Evolutionary conservation across 768 basidiomycete species (phyloP).

Genomic region (Symmetrospora coprosmae): DNA sequence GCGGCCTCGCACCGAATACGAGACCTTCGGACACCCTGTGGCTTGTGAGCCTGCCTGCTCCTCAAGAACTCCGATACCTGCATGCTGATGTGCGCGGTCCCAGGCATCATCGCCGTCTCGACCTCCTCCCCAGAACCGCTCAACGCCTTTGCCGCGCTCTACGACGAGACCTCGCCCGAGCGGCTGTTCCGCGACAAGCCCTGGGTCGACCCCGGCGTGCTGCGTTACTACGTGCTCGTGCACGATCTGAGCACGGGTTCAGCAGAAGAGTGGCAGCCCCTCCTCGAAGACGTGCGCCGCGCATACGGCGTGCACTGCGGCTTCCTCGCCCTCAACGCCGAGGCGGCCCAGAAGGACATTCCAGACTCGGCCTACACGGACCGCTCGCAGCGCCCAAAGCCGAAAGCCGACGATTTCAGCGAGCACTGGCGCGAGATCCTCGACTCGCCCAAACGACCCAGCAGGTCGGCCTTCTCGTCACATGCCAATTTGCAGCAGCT

Average conservation of each 20-base stretch:
- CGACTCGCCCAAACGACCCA: constrained; percentile 1
- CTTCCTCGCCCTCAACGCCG: constrained; percentile 19
- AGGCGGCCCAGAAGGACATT: not conserved
- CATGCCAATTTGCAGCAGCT: not conserved
- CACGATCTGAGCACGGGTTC: constrained; percentile 30
- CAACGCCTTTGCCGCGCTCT: constrained; percentile 32
- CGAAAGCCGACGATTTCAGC: not conserved
- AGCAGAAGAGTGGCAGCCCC: constrained; percentile 24
- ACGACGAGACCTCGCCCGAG: constrained; percentile 27
- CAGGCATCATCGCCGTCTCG: constrained; percentile 33
- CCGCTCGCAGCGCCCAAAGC: not conserved
- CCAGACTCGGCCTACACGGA: constrained; percentile 15
- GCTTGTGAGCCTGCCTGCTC: constrained; percentile 24
- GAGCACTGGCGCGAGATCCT: not conserved
- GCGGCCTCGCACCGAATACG: constrained; percentile 28
- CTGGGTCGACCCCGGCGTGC: constrained; percentile 28
- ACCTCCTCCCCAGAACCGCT: constrained; percentile 33
- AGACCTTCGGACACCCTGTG: constrained; percentile 33
- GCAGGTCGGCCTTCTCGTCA: not conserved
- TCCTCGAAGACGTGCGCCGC: constrained; percentile 25
- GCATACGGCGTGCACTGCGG: constrained; percentile 26
- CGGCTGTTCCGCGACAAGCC: constrained; percentile 26
- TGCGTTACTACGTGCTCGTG: constrained; percentile 34
- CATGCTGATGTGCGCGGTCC: not conserved
- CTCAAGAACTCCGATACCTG: not conserved